Percentiles rank a stretch among this genome's conserved stretches.
These are phyloP conservation scores for Ganoderma meredithae DNA, from an alignment of 1,284 basidiomycete genomes.

Conservation along the genomic window DNA sequence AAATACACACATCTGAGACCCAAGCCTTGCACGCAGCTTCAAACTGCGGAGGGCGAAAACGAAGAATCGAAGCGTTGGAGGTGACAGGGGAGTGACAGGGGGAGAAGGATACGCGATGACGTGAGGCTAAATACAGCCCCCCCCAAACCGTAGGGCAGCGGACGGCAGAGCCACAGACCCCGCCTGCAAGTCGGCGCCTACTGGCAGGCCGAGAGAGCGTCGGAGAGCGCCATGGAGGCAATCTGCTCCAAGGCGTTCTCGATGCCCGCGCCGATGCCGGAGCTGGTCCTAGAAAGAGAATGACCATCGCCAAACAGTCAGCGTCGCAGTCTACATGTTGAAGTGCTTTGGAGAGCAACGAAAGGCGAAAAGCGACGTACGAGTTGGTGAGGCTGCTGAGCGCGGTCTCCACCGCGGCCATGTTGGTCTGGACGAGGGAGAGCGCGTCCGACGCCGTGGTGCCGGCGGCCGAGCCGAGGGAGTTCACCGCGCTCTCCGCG, in stretches of 20 bases:
- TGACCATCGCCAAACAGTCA: neutral
- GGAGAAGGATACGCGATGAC: too few species aligned
- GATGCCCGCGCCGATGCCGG: conserved; percentile 23
- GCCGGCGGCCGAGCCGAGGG: conserved; percentile 44
- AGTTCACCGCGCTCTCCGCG: conserved; percentile 43
- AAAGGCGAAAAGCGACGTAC: conserved; percentile 36
- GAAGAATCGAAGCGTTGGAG: neutral
- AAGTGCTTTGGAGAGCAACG: neutral
- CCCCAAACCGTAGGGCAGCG: too few species aligned
- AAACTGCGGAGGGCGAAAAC: neutral
- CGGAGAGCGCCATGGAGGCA: neutral
- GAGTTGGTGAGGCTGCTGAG: conserved; percentile 40
- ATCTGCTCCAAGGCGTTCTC: conserved; percentile 26
- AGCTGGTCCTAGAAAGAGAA: conserved; percentile 27
- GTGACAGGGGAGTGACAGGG: too few species aligned
- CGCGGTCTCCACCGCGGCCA: conserved; percentile 42
- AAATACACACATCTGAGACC: neutral
- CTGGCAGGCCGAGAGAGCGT: neutral
- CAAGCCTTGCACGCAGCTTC: neutral
- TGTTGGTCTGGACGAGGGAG: conserved; percentile 43
- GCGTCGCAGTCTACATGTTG: neutral
- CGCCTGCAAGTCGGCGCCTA: neutral
- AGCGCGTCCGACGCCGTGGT: conserved; percentile 44
- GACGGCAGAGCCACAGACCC: neutral
- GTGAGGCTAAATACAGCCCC: neutral